Conservation (phyloP, 345 rosid genomes). For the Clarkia xantiana region DNA sequence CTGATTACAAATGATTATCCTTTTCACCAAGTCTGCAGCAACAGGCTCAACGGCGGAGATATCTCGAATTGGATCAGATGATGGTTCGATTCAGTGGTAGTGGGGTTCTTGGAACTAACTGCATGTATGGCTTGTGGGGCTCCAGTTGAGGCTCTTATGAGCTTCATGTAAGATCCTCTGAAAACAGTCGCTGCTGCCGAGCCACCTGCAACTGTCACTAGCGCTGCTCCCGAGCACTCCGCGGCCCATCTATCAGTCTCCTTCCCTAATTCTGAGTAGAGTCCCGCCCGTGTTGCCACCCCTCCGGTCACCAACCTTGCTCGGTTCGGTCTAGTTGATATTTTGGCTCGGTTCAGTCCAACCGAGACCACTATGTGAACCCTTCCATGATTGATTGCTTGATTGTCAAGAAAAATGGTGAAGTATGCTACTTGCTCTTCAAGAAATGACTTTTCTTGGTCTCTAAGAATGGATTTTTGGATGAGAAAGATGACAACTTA, state of each 20-base stretch:
- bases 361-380: no score
- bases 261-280: neutral
- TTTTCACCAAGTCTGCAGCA: no score
- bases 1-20: no score
- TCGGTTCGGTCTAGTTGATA: no score
- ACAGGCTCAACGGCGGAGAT: neutral
- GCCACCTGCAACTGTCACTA: slow-evolving; percentile 9
- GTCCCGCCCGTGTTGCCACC: neutral
- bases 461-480: no score
- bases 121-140: slow-evolving; percentile 94
- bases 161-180: slow-evolving; percentile 17
- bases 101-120: slow-evolving; percentile 15
- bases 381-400: no score
- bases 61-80: slow-evolving; percentile 1
- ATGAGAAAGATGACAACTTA: no score
- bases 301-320: slow-evolving; percentile 9
- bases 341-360: no score
- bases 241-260: neutral
- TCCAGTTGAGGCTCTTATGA: slow-evolving; percentile 47
- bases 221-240: slow-evolving; percentile 4
- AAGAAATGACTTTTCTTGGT: no score
- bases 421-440: no score
- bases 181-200: slow-evolving; percentile 1
- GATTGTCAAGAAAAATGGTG: no score
- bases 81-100: slow-evolving; percentile 32